Base-by-base conservation (phyloP, 2,329 filamentous ascomycete species). In the Ceratocystis destructans region DNA sequence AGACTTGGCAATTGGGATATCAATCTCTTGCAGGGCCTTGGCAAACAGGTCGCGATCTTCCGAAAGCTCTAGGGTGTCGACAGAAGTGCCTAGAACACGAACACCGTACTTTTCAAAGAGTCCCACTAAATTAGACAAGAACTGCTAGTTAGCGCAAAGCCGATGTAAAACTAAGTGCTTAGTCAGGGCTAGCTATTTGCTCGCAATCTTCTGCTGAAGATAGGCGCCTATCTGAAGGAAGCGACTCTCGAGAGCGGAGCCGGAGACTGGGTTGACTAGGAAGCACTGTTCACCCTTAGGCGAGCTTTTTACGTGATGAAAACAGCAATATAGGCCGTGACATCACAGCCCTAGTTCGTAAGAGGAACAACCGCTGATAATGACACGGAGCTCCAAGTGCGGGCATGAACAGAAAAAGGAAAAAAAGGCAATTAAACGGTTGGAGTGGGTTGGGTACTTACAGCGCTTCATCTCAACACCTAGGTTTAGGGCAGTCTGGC, bases 1-100 rank as follows among this genome's bases (percentile, higher is more conserved):
- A 6, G 92, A 96, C 79, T 96, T 89, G 66, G 94, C 94, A 72
- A 97, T 96, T 68, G 94, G 94, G 71, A 97, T 97, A 74, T 96
- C 82, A 74, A 99, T 99, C 80, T 97, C 93, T 72, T 96, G 92
- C 69, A 99, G 82, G 62, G 94, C 94, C 79, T 95, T 92, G 69
- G 93, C 86, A 76, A 99, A 99, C 70, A 97, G 83, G 74, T 97
- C 94, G 79, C 94, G 87, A 76, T 99, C 94, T 78, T 70, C 69
- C 73, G 87, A 93, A 66, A 92, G 89, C 82, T 96, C 91, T 68
- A 99, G 82, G 22, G 94, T 97, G 77, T 90, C 87, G 74, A 97
- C 88, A 76, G 90, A 95, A 61, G 94, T 99, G 74, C 94, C 94
- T 64, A 99, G 84, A 61, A 99, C 94, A 78, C 90, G 93, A 75